These are phyloP conservation scores for Sequoia sempervirens DNA, from an alignment of 75 land plant species.

Conservation along the genomic window DNA sequence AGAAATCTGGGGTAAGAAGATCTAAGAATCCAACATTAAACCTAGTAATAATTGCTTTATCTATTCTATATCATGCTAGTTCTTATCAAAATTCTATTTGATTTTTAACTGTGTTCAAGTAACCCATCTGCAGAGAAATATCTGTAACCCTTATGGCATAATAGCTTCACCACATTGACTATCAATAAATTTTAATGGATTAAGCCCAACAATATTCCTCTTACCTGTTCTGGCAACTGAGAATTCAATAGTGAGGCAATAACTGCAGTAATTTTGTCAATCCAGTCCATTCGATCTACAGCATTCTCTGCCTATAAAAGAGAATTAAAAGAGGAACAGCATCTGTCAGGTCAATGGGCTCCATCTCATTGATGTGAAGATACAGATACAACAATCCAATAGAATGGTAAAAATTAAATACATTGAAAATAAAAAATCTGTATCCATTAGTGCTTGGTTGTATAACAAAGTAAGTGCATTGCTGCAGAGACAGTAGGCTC, in stretches of 20 bases:
- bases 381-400: neutral
- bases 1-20: neutral
- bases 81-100: neutral
- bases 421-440: neutral
- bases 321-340: neutral
- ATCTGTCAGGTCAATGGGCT: neutral
- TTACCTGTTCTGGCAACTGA: conserved; percentile 65
- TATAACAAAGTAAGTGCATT: neutral
- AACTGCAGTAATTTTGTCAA: conserved; percentile 92
- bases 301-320: conserved; percentile 86
- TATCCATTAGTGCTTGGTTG: neutral
- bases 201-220: neutral
- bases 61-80: neutral
- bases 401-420: neutral
- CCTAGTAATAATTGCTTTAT: neutral
- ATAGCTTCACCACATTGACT: neutral
- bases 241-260: conserved; percentile 84
- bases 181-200: neutral
- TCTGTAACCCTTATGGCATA: neutral
- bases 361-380: neutral
- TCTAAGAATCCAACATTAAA: neutral
- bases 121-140: neutral
- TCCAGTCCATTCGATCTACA: conserved; percentile 93
- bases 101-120: neutral
- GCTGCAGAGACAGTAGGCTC: neutral